phyloP scores from a whole-genome alignment of 2,329 filamentous ascomycete species.

The Talaromyces marneffei region DNA sequence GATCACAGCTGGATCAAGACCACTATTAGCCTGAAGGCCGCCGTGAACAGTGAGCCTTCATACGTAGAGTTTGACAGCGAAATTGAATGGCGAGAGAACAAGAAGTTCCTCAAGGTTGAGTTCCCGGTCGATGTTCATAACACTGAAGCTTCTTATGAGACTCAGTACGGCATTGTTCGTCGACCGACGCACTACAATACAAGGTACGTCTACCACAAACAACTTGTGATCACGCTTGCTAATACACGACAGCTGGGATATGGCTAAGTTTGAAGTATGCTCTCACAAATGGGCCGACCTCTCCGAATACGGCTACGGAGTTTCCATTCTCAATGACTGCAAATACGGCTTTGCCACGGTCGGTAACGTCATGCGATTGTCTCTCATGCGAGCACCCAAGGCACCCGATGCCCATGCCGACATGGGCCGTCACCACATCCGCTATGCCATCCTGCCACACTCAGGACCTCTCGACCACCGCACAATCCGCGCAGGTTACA shows the following conservation, averaged over 20 bases:
- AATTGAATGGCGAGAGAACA: conserved; percentile 94
- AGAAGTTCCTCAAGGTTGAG: conserved; percentile 98
- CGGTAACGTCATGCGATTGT: conserved; percentile 84
- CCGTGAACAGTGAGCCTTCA: conserved; percentile 58
- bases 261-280: conserved; percentile 97
- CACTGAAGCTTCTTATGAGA: conserved; percentile 91
- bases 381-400: conserved; percentile 79
- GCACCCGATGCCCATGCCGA: conserved; percentile 90
- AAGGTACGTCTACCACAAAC: conserved; percentile 44
- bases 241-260: conserved; percentile 63
- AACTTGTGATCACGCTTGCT: neutral
- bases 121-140: conserved; percentile 90
- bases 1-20: conserved; percentile 80
- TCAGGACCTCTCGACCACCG: conserved; percentile 61
- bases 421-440: conserved; percentile 82
- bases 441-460: conserved; percentile 88
- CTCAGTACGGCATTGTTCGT: conserved; percentile 81
- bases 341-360: conserved; percentile 93
- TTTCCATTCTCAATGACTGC: conserved; percentile 88
- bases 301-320: conserved; percentile 80
- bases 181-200: conserved; percentile 98
- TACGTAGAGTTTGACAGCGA: conserved; percentile 74
- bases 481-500: conserved; percentile 77
- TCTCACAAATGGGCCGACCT: conserved; percentile 92
- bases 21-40: conserved; percentile 71